Evolutionary conservation across 2,329 filamentous ascomycete species (phyloP).

Genomic region (Alternaria tenuissima): DNA sequence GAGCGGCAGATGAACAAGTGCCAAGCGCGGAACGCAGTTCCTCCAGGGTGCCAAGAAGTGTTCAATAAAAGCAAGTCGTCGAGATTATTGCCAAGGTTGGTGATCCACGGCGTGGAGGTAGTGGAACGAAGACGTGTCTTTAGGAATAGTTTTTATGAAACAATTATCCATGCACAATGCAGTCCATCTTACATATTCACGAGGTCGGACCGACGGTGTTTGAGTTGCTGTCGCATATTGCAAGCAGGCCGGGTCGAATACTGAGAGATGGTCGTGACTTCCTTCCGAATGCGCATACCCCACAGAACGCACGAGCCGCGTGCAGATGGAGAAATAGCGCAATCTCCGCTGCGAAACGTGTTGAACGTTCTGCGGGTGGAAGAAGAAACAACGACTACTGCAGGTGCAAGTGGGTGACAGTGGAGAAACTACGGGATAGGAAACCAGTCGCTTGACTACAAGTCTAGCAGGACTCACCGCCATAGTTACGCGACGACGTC

Average conservation of each 20-base stretch:
- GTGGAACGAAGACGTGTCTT: conserved; percentile 4
- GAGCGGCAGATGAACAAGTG: conserved; percentile 13
- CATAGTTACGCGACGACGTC: conserved; percentile 2
- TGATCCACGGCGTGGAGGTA: neutral
- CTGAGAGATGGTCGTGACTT: conserved; percentile 11
- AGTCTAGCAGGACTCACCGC: conserved; percentile 37
- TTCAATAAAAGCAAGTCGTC: conserved; percentile 15
- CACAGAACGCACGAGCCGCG: conserved; percentile 17
- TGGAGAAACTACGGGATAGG: conserved; percentile 23
- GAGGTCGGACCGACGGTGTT: neutral
- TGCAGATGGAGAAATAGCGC: conserved; percentile 3
- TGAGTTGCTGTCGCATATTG: neutral
- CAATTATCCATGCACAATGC: conserved; percentile 1
- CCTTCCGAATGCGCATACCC: conserved; percentile 10
- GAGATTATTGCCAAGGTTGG: conserved; percentile 23
- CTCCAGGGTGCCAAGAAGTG: conserved; percentile 28
- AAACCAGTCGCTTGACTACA: conserved; percentile 25
- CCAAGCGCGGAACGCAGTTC: conserved; percentile 37
- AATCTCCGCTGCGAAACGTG: conserved; percentile 19
- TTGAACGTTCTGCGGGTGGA: conserved; percentile 20
- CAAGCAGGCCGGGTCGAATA: neutral
- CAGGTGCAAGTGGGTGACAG: conserved; percentile 35
- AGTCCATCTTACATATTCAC: neutral
- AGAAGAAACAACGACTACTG: conserved; percentile 34
- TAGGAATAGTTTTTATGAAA: neutral